Evolutionary conservation across 257 asterid species (phyloP), one percentile per base, ranked within the genome.

Genomic region (Solanum neorickii): DNA sequence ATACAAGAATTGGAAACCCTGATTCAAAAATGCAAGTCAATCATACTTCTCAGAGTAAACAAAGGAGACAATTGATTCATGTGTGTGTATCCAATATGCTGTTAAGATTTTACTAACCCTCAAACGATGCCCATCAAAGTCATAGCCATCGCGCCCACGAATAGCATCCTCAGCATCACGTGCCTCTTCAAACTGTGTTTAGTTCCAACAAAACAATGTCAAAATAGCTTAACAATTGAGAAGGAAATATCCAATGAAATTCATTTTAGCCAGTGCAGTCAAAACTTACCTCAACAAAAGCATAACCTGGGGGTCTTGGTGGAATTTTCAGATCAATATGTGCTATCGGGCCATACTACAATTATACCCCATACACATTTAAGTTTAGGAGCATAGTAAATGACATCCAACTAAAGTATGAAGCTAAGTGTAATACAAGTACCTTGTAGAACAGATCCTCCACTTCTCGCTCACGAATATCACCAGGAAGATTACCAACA

Each of bases 101-200:
- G 69, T 49, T 82, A 87, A 88, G 13, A 42, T 33, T 87, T 42
- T 82, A 91, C 95, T 80, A 82, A 97, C 99, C 97, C 99, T 93
- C 89, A 97, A 88, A 59, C 98, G 98, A 89, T 93, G 96, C 49
- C 99, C 98, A 90, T 97, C 99, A 91, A 95, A 97, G 76, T 96
- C 98, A 91, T 95, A 95, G 87, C 99, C 99, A 96, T 97, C 99
- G 86, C 99, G 99, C 42, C 99, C 99, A 83, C 96, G 97, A 89
- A 97, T 97, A 78, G 99, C 99, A 93, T 96, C 99, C 82, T 97
- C 99, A 84, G 99, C 99, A 91, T 97, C 99, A 35, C 98, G 99
- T 10, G 96, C 91, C 91, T 97, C 98, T 90, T 97, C 99, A 89
- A 97, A 97, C 99, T 97, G 97, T 80, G 12, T 31, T 83, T 82